These are phyloP conservation scores for Rutidosis leptorrhynchoides DNA, from an alignment of 129 eudicot genomes.

Conservation along the genomic window DNA sequence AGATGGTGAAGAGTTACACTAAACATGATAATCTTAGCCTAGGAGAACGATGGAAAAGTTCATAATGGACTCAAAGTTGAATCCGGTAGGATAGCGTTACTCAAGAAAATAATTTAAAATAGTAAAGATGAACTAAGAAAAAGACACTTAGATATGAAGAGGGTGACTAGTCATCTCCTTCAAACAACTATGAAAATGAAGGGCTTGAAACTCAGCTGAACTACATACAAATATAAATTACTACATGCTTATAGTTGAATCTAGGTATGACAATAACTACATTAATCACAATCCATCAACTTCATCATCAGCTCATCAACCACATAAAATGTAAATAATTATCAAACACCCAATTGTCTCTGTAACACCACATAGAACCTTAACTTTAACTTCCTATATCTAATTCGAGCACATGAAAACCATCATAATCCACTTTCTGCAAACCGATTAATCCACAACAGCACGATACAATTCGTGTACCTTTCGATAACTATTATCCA, in stretches of 20 bases:
- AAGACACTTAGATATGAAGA: background rate
- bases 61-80: background rate
- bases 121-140: background rate
- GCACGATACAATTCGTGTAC: background rate
- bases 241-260: background rate
- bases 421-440: background rate
- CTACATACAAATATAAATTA: background rate
- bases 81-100: background rate
- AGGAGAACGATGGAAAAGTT: background rate
- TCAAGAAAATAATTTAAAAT: background rate
- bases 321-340: constrained; percentile 20
- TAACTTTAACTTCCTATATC: constrained; percentile 24
- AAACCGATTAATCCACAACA: background rate
- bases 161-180: background rate
- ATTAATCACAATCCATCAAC: constrained; percentile 4
- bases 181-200: background rate
- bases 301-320: constrained; percentile 3
- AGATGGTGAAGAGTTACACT: background rate
- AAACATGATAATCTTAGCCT: background rate
- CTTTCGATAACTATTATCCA: background rate
- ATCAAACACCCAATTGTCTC: constrained; percentile 15
- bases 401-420: background rate
- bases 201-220: constrained; percentile 6
- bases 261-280: background rate
- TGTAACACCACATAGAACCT: constrained; percentile 9